A percentile compares a stretch with the other conserved stretches of the same genome.
Conservation (phyloP, 164 flowering plant genomes). For the Santalum album region DNA sequence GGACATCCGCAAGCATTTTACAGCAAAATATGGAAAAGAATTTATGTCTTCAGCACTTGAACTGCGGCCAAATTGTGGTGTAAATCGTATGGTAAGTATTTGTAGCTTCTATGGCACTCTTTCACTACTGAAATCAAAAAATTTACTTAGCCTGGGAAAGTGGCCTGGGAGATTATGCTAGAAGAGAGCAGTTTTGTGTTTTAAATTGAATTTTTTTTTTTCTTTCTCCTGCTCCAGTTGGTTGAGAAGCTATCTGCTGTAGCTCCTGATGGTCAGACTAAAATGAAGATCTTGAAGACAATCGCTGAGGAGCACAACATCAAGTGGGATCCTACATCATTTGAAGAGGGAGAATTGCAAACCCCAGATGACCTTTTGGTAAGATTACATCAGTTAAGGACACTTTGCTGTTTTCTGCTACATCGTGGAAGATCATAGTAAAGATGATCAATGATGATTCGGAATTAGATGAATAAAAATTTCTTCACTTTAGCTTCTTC, state of each 20-base stretch:
- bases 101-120: neutral
- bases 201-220: neutral
- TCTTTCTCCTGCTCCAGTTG: constrained; percentile 34
- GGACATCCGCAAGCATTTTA: constrained; percentile 68
- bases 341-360: constrained; percentile 36
- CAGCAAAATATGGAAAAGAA: constrained; percentile 92
- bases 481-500: neutral
- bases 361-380: constrained; percentile 58
- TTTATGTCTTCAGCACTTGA: constrained; percentile 70
- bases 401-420: neutral
- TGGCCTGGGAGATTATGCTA: neutral
- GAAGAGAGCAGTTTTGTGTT: neutral
- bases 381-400: constrained; percentile 4
- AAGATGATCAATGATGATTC: neutral
- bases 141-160: neutral
- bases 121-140: neutral
- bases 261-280: constrained; percentile 76
- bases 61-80: constrained; percentile 86
- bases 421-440: neutral
- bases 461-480: no score
- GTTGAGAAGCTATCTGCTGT: constrained; percentile 81
- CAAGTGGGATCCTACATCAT: constrained; percentile 62
- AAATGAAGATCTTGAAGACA: constrained; percentile 57
- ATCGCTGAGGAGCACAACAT: constrained; percentile 81
- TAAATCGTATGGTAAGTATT: constrained; percentile 56